Conservation (phyloP, 495 filamentous ascomycete genomes). For the Saxophila tyrrhenica region DNA sequence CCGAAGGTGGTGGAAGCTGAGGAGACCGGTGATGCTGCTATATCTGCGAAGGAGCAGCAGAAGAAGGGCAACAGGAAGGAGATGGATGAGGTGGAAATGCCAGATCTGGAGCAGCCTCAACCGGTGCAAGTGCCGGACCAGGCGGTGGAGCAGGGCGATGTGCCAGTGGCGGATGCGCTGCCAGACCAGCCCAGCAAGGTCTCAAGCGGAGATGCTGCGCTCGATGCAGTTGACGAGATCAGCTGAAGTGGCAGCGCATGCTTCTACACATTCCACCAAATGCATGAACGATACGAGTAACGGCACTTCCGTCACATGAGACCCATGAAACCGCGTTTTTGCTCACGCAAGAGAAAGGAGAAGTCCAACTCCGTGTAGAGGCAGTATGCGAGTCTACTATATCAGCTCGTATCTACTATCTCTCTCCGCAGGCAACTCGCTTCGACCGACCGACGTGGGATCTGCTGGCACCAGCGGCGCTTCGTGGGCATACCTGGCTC, state of each 20-base stretch:
- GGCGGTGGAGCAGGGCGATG: background rate
- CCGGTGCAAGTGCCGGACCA: background rate
- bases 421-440: background rate
- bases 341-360: no score
- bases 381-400: background rate
- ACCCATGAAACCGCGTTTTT: no score
- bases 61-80: conserved; percentile 1
- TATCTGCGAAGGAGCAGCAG: background rate
- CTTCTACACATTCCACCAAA: no score
- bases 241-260: no score
- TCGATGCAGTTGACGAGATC: background rate
- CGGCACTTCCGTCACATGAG: no score
- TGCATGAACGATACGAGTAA: no score
- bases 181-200: background rate
- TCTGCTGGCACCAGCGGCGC: background rate
- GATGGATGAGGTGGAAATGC: conserved; percentile 1
- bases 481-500: background rate
- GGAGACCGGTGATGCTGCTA: background rate
- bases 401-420: background rate
- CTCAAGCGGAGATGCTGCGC: background rate
- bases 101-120: background rate
- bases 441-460: background rate
- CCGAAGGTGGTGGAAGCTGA: conserved; percentile 13
- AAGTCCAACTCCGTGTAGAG: background rate
- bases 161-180: background rate